Evolutionary conservation across 495 filamentous ascomycete genomes (phyloP).

Genomic region (Penicillium cataractarum): DNA sequence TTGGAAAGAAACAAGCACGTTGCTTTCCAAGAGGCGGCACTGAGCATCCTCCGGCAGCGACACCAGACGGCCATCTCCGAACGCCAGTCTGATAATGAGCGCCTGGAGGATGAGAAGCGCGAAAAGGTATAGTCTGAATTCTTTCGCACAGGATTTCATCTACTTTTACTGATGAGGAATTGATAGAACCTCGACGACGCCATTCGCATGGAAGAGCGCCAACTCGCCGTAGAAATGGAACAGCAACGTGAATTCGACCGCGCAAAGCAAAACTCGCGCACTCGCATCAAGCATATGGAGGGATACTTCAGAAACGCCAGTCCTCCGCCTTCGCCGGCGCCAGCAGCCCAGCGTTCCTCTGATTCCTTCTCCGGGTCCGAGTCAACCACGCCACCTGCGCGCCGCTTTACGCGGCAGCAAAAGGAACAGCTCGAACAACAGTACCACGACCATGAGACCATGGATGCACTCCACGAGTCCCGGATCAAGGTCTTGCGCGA

Average conservation of each 20-base stretch:
- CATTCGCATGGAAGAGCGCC: constrained; percentile 70
- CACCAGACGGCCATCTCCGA: constrained; percentile 42
- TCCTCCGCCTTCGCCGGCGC: constrained; percentile 37
- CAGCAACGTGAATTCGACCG: constrained; percentile 62
- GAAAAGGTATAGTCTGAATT: constrained; percentile 53
- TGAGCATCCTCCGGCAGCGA: constrained; percentile 35
- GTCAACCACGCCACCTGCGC: constrained; percentile 23
- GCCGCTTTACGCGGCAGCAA: constrained; percentile 43
- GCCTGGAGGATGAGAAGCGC: constrained; percentile 54
- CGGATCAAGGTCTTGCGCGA: constrained; percentile 82
- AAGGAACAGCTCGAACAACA: constrained; percentile 68
- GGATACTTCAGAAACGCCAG: constrained; percentile 69
- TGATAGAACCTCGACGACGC: constrained; percentile 50
- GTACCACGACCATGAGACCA: constrained; percentile 67
- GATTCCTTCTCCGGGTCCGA: constrained; percentile 32
- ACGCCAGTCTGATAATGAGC: constrained; percentile 31
- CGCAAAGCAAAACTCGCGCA: constrained; percentile 60
- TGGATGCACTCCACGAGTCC: constrained; percentile 70
- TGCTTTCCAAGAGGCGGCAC: constrained; percentile 47
- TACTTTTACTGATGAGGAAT: constrained; percentile 23
- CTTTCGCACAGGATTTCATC: constrained; percentile 2
- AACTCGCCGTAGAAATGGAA: constrained; percentile 71
- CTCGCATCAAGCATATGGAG: constrained; percentile 78
- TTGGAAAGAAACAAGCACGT: constrained; percentile 62
- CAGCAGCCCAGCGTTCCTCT: constrained; percentile 17